phyloP scores from a whole-genome alignment of 768 basidiomycete genomes.

The Lanmaoa rubissima region DNA sequence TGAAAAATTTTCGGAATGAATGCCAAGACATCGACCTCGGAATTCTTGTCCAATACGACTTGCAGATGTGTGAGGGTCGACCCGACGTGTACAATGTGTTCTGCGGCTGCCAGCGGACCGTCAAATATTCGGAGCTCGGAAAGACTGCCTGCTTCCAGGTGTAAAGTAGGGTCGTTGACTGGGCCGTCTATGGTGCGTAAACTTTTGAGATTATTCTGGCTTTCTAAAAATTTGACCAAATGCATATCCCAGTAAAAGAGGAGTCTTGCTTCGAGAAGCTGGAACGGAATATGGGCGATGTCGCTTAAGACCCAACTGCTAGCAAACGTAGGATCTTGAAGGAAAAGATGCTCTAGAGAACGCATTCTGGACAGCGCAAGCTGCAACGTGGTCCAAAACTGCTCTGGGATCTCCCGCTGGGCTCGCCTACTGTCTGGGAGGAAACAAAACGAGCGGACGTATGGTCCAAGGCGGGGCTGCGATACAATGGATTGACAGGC shows the following conservation, averaged over 20 bases:
- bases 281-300: constrained; percentile 40
- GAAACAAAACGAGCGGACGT: constrained; percentile 46
- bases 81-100: constrained; percentile 36
- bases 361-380: constrained; percentile 42
- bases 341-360: constrained; percentile 43
- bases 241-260: constrained; percentile 48
- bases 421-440: constrained; percentile 32
- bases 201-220: constrained; percentile 41
- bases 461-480: constrained; percentile 36
- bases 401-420: constrained; percentile 23
- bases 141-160: constrained; percentile 35
- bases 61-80: constrained; percentile 47
- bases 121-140: constrained; percentile 45
- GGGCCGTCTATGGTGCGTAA: constrained; percentile 36
- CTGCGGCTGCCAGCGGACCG: constrained; percentile 42
- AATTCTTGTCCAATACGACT: constrained; percentile 39
- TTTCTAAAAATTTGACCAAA: constrained; percentile 47
- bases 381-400: constrained; percentile 47
- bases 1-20: constrained; percentile 34
- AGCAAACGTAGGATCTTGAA: constrained; percentile 39
- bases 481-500: constrained; percentile 41
- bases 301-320: constrained; percentile 49
- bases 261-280: constrained; percentile 48
- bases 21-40: constrained; percentile 27
- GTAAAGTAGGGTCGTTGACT: constrained; percentile 18